These are phyloP conservation scores for Malassezia yamatoensis DNA, from an alignment of 1,284 basidiomycete genomes.

Conservation along the genomic window DNA sequence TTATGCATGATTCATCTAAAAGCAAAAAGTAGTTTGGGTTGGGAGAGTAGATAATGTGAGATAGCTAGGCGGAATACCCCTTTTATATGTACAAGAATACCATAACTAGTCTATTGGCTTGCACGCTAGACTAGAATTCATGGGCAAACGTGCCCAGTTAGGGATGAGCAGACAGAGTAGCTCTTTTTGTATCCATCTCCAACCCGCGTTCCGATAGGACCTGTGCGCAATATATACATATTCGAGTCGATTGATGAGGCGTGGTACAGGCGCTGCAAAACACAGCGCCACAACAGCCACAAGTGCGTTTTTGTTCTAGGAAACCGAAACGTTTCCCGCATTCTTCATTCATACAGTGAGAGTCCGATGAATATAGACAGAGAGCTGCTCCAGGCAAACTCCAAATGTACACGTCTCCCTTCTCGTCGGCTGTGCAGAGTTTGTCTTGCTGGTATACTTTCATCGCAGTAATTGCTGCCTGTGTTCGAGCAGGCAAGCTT, in stretches of 20 bases:
- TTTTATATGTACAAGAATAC: no score
- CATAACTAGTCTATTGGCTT: no score
- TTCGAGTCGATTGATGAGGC: not conserved
- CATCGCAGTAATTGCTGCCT: constrained; percentile 21
- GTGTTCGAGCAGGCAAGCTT: not conserved
- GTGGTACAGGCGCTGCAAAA: constrained; percentile 25
- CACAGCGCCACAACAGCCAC: constrained; percentile 30
- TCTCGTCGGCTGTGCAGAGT: constrained; percentile 35
- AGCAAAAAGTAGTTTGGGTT: no score
- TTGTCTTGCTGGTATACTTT: constrained; percentile 17
- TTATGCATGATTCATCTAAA: no score
- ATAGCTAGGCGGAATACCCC: no score
- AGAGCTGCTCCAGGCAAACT: constrained; percentile 25
- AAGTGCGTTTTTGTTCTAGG: constrained; percentile 26
- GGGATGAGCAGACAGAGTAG: no score
- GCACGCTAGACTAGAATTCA: no score
- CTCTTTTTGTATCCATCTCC: not conserved
- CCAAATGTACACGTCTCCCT: constrained; percentile 38
- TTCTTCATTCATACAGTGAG: constrained; percentile 9
- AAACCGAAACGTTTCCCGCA: constrained; percentile 32
- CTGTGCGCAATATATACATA: constrained; percentile 5
- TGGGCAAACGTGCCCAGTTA: no score
- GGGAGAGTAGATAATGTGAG: no score
- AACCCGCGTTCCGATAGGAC: not conserved
- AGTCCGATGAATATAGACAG: not conserved